Evolutionary conservation across 2,329 filamentous ascomycete genomes (phyloP).

Genomic region (Clonostachys sp.): DNA sequence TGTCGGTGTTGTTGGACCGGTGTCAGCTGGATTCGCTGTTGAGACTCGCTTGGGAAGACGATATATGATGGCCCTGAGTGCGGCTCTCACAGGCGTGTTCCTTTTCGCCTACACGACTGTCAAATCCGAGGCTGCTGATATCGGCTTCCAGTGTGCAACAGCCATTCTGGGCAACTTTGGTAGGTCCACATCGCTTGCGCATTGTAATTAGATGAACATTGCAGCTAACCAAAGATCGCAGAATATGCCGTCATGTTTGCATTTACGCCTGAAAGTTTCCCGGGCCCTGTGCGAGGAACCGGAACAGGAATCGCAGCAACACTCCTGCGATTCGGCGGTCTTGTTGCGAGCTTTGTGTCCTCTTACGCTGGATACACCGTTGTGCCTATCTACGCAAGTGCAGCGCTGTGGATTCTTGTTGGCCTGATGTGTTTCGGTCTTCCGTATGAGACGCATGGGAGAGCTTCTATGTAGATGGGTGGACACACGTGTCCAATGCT

Average conservation of each 20-base stretch:
- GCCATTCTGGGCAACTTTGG: constrained; percentile 29
- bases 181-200: constrained; percentile 5
- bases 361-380: constrained; percentile 33
- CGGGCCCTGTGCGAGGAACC: constrained; percentile 45
- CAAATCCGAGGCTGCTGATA: constrained; percentile 19
- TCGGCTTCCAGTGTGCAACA: constrained; percentile 30
- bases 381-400: constrained; percentile 37
- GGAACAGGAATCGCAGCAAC: constrained; percentile 41
- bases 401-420: constrained; percentile 35
- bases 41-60: constrained; percentile 33
- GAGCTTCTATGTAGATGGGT: constrained; percentile 17
- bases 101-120: constrained; percentile 35
- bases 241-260: constrained; percentile 21
- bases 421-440: constrained; percentile 32
- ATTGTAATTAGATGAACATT: neutral
- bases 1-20: constrained; percentile 29
- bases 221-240: neutral
- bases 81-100: constrained; percentile 32
- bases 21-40: constrained; percentile 31
- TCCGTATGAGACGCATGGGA: constrained; percentile 37
- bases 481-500: no score
- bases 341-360: constrained; percentile 34
- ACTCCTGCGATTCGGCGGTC: constrained; percentile 26
- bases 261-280: constrained; percentile 50
- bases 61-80: constrained; percentile 37